phyloP scores from a whole-genome alignment of 2,329 filamentous ascomycete genomes.

The Colletotrichum incanum region DNA sequence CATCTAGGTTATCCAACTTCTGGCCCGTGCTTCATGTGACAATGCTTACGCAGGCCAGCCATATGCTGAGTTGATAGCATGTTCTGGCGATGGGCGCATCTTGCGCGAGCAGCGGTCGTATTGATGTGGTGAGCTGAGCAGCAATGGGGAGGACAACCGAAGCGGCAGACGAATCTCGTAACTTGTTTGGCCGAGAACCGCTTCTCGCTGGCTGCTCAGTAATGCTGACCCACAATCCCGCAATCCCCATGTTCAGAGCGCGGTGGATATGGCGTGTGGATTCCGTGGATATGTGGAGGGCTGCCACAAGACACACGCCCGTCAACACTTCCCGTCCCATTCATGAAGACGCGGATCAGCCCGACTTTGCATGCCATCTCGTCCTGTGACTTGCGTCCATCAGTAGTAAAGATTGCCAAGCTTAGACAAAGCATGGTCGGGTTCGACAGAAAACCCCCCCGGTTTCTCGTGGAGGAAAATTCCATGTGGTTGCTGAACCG shows the following conservation, averaged over 20 bases:
- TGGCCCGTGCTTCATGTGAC: background rate
- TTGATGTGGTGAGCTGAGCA: background rate
- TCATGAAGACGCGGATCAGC: conserved; percentile 30
- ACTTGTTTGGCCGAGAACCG: conserved; percentile 24
- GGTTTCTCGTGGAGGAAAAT: background rate
- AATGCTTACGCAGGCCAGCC: no score
- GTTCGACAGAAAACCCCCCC: background rate
- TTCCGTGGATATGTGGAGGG: conserved; percentile 38
- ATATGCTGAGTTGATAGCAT: background rate
- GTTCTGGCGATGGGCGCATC: background rate
- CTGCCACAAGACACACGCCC: conserved; percentile 13
- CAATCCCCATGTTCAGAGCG: conserved; percentile 20
- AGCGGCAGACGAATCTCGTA: conserved; percentile 13
- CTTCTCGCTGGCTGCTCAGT: conserved; percentile 5
- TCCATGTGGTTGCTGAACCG: conserved; percentile 2
- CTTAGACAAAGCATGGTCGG: background rate
- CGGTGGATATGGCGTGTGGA: conserved; percentile 25
- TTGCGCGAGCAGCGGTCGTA: background rate
- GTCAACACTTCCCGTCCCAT: conserved; percentile 8
- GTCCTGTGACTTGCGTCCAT: background rate
- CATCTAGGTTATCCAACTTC: background rate
- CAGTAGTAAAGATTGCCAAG: background rate
- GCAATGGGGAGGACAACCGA: background rate
- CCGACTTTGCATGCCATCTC: conserved; percentile 22
- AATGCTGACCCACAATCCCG: conserved; percentile 22